Evolutionary conservation across 805 yeast genomes (phyloP), one percentile per base, ranked within the genome.

Genomic region (Hanseniaspora valbyensis): DNA sequence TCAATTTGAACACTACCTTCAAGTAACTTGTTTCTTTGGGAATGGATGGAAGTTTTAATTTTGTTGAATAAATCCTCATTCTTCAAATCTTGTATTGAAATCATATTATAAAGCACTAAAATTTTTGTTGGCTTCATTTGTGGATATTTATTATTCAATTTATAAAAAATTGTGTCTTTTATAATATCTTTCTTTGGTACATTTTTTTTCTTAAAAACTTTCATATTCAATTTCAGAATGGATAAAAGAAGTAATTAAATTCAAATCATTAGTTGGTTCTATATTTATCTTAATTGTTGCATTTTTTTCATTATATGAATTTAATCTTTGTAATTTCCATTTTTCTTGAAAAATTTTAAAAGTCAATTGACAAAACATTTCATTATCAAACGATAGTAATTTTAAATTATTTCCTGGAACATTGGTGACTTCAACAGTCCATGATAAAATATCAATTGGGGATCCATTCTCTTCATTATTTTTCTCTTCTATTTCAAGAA

Each of bases 81-180:
- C 19, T 71, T 63, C 49, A 85, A 64, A 54, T 84, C 94, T 32
- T 77, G 77, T 0, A 81, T 74, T 2, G 81, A 73, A 1, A 85
- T 71, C 42, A 78, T 67, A 59, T 88, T 89, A 33, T 84, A 61
- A 3, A 88, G 64, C 51, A 82, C 78, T 7, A 89, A 59, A 0
- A 83, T 86, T 14, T 61, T 70, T 0, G 79, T 63, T 34, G 58
- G 59, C 13, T 48, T 36, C 28, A 44, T 36, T 16, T 36, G 41
- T 3, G 26, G 16, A 16, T 32, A 39, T 18, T 39, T 44, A 14
- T 16, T 19, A 14, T 50, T 50, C 37, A 50, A 21, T n/a, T 44
- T 36, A 24, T 38, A 44, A 26, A 44, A 37, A 1, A 50, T 19
- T 22, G 48, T 50, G 16, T 39, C 30, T 14, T 34, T 41, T 18